Conservation (phyloP, 257 asterid genomes). For the Nicotiana knightiana region DNA sequence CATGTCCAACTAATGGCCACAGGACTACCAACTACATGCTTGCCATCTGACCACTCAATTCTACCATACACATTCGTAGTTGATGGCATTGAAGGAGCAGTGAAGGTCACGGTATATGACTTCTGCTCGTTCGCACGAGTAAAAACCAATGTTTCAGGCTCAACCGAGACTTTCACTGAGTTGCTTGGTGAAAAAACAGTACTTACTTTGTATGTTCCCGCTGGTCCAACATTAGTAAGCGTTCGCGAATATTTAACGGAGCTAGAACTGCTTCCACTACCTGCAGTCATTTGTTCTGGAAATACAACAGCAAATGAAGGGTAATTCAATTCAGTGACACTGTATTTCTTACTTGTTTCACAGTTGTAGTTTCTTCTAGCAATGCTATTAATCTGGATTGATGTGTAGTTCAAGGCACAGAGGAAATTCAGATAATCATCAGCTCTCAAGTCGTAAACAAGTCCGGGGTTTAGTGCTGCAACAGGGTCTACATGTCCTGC, state of each 20-base stretch:
- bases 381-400: slow-evolving; percentile 3
- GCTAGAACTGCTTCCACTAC: not conserved
- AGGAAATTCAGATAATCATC: slow-evolving; percentile 52
- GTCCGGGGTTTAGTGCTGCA: slow-evolving; percentile 52
- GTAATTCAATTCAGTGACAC: slow-evolving; percentile 13
- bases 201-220: slow-evolving; percentile 13
- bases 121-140: not conserved
- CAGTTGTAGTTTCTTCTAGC: slow-evolving; percentile 13
- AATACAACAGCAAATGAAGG: slow-evolving; percentile 19
- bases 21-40: slow-evolving; percentile 18
- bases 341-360: not conserved
- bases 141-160: slow-evolving; percentile 10
- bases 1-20: slow-evolving; percentile 14
- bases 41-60: slow-evolving; percentile 18
- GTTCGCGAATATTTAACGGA: slow-evolving; percentile 10
- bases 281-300: not conserved
- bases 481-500: slow-evolving; percentile 62
- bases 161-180: slow-evolving; percentile 5
- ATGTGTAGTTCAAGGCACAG: slow-evolving; percentile 38
- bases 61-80: slow-evolving; percentile 5
- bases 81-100: slow-evolving; percentile 2
- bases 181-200: not conserved
- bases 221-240: slow-evolving; percentile 14
- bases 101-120: slow-evolving; percentile 12
- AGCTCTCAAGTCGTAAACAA: slow-evolving; percentile 38